Conservation (phyloP, 23 red algal species). For the Chondrus crispus region DNA sequence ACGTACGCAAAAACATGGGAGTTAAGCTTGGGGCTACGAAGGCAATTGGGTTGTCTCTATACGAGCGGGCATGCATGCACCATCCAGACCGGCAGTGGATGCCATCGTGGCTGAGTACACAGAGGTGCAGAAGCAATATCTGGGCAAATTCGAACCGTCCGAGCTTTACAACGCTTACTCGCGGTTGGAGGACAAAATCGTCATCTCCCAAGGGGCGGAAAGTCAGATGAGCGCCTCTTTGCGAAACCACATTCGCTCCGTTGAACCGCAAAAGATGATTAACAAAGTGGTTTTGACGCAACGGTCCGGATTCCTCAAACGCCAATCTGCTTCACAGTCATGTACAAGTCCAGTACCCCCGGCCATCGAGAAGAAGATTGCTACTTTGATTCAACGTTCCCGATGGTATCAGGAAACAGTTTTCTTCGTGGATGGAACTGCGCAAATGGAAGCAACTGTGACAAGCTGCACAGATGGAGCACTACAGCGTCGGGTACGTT, state of each 20-base stretch:
- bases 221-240: neutral
- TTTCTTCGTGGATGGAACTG: neutral
- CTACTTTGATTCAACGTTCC: neutral
- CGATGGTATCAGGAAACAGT: neutral
- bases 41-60: neutral
- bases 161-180: neutral
- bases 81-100: neutral
- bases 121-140: neutral
- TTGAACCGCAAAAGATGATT: neutral
- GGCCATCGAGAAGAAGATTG: neutral
- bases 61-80: neutral
- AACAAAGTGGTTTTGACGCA: neutral
- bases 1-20: slow-evolving; percentile 40
- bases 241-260: neutral
- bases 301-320: neutral
- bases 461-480: neutral
- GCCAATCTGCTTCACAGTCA: neutral
- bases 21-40: neutral
- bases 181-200: neutral
- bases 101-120: neutral
- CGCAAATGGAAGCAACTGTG: neutral
- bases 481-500: neutral
- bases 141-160: neutral
- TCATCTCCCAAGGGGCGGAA: neutral
- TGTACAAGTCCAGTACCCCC: neutral